phyloP scores from a whole-genome alignment of 805 yeast species.

The Candida xyloterini region DNA sequence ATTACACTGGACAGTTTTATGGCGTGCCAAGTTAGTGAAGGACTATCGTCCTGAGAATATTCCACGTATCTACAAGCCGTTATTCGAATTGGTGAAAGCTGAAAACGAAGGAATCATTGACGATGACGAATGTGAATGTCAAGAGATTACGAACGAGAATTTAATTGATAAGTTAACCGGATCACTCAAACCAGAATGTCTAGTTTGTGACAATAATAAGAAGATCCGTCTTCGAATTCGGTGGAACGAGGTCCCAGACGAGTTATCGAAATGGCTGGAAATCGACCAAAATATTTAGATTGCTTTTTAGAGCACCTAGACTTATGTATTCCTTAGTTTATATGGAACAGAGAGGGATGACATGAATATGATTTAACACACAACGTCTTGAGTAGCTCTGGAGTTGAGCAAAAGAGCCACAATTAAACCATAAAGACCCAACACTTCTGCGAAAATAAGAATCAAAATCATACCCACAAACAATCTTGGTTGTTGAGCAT shows the following conservation, averaged over 20 bases:
- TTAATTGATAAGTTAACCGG: slow-evolving; percentile 23
- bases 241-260: slow-evolving; percentile 38
- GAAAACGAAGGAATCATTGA: slow-evolving; percentile 1
- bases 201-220: slow-evolving; percentile 2
- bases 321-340: slow-evolving; percentile 7
- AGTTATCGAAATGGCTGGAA: slow-evolving; percentile 23
- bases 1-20: slow-evolving; percentile 64
- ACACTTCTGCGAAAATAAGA: slow-evolving; percentile 13
- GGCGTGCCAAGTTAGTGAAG: slow-evolving; percentile 46
- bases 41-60: slow-evolving; percentile 47
- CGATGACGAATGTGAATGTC: slow-evolving; percentile 8
- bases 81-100: slow-evolving; percentile 14
- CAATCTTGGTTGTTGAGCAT: slow-evolving; percentile 96
- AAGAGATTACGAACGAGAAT: slow-evolving; percentile 18
- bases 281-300: slow-evolving; percentile 12
- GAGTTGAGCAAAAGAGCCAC: slow-evolving; percentile 97
- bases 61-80: slow-evolving; percentile 33
- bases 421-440: slow-evolving; percentile 72
- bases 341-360: slow-evolving; percentile 6
- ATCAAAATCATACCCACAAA: slow-evolving; percentile 45
- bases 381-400: slow-evolving; percentile 90
- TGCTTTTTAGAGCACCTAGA: slow-evolving; percentile 6
- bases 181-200: slow-evolving; percentile 12
- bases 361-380: slow-evolving; percentile 48
- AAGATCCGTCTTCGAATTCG: slow-evolving; percentile 18